Percentiles rank a stretch among this genome's conserved stretches.
These are phyloP conservation scores for Lyophyllum semitale DNA, from an alignment of 768 basidiomycete genomes.

Conservation along the genomic window DNA sequence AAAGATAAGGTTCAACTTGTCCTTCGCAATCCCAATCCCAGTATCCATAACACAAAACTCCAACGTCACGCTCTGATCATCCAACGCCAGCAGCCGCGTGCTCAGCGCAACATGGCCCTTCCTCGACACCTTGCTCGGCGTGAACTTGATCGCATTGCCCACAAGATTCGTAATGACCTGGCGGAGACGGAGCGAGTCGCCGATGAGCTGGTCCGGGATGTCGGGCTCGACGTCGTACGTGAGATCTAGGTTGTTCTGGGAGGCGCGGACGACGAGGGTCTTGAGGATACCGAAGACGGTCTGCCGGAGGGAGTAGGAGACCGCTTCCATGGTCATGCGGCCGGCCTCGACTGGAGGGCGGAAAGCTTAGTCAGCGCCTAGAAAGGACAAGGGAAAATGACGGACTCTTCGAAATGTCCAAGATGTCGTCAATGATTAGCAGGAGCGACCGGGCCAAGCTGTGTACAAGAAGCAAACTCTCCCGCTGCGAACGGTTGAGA, in stretches of 20 bases:
- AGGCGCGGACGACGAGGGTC: conserved; percentile 95
- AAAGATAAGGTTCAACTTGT: conserved; percentile 97
- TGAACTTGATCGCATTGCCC: conserved; percentile 97
- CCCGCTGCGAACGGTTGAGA: conserved; percentile 89
- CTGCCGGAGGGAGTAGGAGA: conserved; percentile 96
- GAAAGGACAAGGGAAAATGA: conserved; percentile 14
- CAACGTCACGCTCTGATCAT: conserved; percentile 83
- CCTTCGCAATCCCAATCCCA: conserved; percentile 97
- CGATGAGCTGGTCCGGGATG: conserved; percentile 96
- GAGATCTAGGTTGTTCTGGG: conserved; percentile 94
- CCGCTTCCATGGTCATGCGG: conserved; percentile 99
- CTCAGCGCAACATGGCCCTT: conserved; percentile 92
- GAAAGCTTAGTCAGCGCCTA: conserved; percentile 18
- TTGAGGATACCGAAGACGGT: conserved; percentile 98
- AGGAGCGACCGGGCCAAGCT: conserved; percentile 90
- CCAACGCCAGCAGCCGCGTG: conserved; percentile 75
- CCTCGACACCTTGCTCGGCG: conserved; percentile 72
- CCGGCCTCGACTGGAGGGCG: conserved; percentile 84
- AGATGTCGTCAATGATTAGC: conserved; percentile 97
- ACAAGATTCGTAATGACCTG: conserved; percentile 96
- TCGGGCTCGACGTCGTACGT: conserved; percentile 95
- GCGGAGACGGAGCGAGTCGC: conserved; percentile 90
- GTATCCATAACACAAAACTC: conserved; percentile 98
- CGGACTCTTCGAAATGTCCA: conserved; percentile 99
- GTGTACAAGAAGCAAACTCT: conserved; percentile 94